Conservation (phyloP, 2,329 filamentous ascomycete species). For the Hymenoscyphus scutula region DNA sequence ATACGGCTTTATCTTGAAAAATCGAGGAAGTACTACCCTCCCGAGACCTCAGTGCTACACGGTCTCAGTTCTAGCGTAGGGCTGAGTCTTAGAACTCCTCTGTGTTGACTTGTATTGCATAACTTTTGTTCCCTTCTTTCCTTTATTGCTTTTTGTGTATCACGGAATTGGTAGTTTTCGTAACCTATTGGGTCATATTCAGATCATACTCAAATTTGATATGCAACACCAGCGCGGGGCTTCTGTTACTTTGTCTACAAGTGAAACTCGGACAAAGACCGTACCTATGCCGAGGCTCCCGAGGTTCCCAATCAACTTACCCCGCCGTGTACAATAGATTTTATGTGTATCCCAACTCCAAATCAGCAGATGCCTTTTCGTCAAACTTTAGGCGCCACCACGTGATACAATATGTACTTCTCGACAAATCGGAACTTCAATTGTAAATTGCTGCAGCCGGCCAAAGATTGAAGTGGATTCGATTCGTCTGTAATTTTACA, state of each 20-base stretch:
- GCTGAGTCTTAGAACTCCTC: background rate
- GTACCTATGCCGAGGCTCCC: constrained; percentile 3
- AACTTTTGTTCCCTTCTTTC: background rate
- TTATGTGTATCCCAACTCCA: background rate
- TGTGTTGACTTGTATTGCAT: background rate
- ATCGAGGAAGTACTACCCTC: background rate
- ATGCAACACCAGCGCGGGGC: background rate
- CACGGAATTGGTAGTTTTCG: too few relatives aligned
- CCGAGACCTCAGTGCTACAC: background rate
- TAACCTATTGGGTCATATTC: too few relatives aligned
- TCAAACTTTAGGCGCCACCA: background rate
- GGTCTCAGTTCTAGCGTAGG: background rate
- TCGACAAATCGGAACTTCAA: background rate
- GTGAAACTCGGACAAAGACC: background rate
- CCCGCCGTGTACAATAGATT: background rate
- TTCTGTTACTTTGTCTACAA: background rate
- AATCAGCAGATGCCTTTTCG: constrained; percentile 1
- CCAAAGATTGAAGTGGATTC: background rate
- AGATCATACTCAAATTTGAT: background rate
- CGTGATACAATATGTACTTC: background rate
- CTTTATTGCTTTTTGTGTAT: too few relatives aligned
- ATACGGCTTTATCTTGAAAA: background rate
- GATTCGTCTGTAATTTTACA: background rate
- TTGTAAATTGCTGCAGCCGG: background rate
- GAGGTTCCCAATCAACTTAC: background rate